phyloP scores from a whole-genome alignment of 306 rosid species.

The Ormosia semicastrata region DNA sequence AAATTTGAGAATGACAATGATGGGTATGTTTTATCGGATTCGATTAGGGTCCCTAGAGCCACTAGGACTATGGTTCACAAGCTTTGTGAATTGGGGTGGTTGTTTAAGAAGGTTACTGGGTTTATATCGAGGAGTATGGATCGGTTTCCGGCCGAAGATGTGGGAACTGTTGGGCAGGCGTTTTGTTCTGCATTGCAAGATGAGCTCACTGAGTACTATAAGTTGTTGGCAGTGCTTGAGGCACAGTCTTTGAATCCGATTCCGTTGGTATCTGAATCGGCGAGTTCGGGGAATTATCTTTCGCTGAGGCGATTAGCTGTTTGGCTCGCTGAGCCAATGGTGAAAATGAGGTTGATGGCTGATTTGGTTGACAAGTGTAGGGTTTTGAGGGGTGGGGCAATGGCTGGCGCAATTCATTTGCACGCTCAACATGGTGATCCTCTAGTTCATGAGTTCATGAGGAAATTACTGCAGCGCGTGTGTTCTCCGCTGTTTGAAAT shows the following conservation, averaged over 20 bases:
- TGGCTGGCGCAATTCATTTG: constrained; percentile 91
- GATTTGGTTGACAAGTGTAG: constrained; percentile 91
- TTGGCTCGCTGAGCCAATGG: constrained; percentile 95
- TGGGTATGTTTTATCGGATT: constrained; percentile 55
- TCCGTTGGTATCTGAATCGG: constrained; percentile 73
- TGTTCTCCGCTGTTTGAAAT: constrained; percentile 93
- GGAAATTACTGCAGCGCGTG: constrained; percentile 67
- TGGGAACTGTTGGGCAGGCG: constrained; percentile 92
- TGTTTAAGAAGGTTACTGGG: constrained; percentile 78
- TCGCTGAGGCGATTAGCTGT: constrained; percentile 79
- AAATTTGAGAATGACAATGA: constrained; percentile 49
- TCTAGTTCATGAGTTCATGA: constrained; percentile 86
- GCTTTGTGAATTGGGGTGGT: constrained; percentile 85
- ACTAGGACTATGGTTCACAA: constrained; percentile 62
- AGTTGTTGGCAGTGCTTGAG: constrained; percentile 85
- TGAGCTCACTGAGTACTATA: constrained; percentile 87
- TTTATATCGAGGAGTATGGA: constrained; percentile 71
- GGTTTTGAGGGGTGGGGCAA: constrained; percentile 85
- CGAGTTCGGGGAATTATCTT: constrained; percentile 67
- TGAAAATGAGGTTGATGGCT: constrained; percentile 91
- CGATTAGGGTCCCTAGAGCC: constrained; percentile 65
- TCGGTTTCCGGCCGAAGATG: constrained; percentile 75
- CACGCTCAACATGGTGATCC: constrained; percentile 97
- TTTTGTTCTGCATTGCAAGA: constrained; percentile 94
- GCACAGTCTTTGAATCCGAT: constrained; percentile 79